Percentiles rank a stretch among this genome's conserved stretches.
Evolutionary conservation across 208 protist species (phyloP).

Genomic region (Trypanosoma boissoni): DNA sequence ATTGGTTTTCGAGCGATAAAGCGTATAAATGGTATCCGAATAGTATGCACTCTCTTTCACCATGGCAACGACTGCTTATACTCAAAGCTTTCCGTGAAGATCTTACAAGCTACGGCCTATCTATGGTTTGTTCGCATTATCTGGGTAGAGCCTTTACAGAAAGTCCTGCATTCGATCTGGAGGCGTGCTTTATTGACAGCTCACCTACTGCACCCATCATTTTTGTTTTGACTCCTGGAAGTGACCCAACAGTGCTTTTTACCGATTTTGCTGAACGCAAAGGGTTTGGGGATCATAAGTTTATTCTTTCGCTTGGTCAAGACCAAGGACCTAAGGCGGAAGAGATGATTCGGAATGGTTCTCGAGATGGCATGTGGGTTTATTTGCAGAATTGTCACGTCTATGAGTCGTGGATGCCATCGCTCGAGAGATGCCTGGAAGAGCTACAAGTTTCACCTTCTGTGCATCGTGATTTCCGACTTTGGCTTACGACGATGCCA

Average conservation of each 20-base stretch:
- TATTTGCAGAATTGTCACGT: conserved; percentile 97
- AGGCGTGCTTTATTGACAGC: conserved; percentile 90
- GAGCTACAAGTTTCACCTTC: conserved; percentile 55
- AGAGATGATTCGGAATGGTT: conserved; percentile 82
- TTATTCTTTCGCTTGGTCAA: conserved; percentile 95
- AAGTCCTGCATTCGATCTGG: conserved; percentile 88
- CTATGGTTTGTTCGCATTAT: conserved; percentile 64
- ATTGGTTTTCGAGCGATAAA: conserved; percentile 84
- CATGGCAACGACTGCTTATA: conserved; percentile 88
- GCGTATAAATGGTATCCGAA: conserved; percentile 79
- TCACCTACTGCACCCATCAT: conserved; percentile 90
- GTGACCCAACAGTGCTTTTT: conserved; percentile 93
- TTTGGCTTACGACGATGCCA: conserved; percentile 97
- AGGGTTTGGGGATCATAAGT: conserved; percentile 85
- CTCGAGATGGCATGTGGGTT: conserved; percentile 89
- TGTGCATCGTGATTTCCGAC: conserved; percentile 91
- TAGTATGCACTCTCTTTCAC: conserved; percentile 37
- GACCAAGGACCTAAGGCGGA: conserved; percentile 93
- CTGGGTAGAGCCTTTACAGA: conserved; percentile 90
- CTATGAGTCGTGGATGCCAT: conserved; percentile 93
- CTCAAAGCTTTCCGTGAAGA: conserved; percentile 89
- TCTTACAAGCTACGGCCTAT: conserved; percentile 88
- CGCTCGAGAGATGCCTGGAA: conserved; percentile 90
- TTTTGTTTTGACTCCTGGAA: conserved; percentile 93
- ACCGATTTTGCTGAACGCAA: conserved; percentile 92